These are phyloP conservation scores for Microcos paniculata DNA, from an alignment of 345 rosid genomes.

Conservation along the genomic window DNA sequence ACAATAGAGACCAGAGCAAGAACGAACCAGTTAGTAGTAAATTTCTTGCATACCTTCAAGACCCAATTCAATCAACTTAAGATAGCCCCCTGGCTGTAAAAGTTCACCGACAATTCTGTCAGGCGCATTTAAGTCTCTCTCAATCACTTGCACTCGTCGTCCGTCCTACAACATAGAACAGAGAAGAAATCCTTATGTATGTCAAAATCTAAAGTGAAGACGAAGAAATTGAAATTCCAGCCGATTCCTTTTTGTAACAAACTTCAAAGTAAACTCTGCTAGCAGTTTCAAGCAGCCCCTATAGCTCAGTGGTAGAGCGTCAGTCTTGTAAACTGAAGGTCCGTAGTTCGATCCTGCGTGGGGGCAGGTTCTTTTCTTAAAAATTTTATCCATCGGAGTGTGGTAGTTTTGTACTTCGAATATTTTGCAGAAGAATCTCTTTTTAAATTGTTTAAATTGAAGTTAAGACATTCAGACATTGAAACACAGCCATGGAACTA, in stretches of 20 bases:
- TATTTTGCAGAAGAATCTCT: no score
- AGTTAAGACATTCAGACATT: no score
- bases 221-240: background rate
- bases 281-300: slow-evolving; percentile 17
- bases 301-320: slow-evolving; percentile 79
- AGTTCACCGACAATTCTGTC: slow-evolving; percentile 63
- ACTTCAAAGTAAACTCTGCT: no score
- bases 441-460: no score
- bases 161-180: slow-evolving; percentile 43
- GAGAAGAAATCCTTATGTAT: background rate
- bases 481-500: no score
- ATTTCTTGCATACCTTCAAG: slow-evolving; percentile 43
- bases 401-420: no score
- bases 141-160: slow-evolving; percentile 50
- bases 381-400: no score
- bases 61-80: slow-evolving; percentile 52
- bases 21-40: background rate
- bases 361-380: no score
- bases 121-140: slow-evolving; percentile 56
- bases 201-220: background rate
- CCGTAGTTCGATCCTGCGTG: slow-evolving; percentile 53
- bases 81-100: slow-evolving; percentile 65
- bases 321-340: slow-evolving; percentile 90
- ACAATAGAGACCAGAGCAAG: background rate
- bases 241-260: background rate